Conservation (phyloP, 23 red algal genomes). For the Gracilariopsis chorda region DNA sequence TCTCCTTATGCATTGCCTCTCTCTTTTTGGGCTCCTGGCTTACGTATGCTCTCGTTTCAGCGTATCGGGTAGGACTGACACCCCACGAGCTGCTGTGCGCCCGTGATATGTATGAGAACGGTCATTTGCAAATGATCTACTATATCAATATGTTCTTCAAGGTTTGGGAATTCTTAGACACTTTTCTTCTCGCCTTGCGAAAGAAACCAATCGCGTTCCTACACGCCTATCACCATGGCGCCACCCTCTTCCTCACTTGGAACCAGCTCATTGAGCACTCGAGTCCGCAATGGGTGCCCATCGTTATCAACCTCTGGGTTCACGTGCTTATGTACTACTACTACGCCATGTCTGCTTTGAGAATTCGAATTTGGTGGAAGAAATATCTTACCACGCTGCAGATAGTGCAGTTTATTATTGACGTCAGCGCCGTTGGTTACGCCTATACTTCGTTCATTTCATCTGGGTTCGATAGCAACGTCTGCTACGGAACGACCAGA, state of each 20-base stretch:
- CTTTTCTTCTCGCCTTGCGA: conserved; percentile 84
- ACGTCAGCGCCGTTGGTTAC: conserved; percentile 75
- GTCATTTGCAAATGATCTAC: conserved; percentile 94
- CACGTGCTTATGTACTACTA: conserved; percentile 99
- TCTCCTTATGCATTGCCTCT: conserved; percentile 65
- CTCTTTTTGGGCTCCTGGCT: conserved; percentile 76
- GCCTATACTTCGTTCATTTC: conserved; percentile 79
- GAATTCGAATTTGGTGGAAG: conserved; percentile 92
- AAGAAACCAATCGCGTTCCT: conserved; percentile 90
- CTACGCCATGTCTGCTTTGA: conserved; percentile 89
- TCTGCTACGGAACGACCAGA: conserved; percentile 86
- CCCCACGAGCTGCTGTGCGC: conserved; percentile 83
- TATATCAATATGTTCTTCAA: conserved; percentile 98
- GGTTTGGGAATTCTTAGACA: conserved; percentile 95
- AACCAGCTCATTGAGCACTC: conserved; percentile 93
- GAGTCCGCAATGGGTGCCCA: conserved; percentile 94
- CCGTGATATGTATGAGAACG: conserved; percentile 74
- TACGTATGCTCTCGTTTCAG: conserved; percentile 45
- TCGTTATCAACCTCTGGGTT: conserved; percentile 94
- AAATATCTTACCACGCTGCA: conserved; percentile 92
- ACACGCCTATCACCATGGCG: conserved; percentile 95
- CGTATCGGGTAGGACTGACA: conserved; percentile 22
- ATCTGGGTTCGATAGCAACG: conserved; percentile 62
- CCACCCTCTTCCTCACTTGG: conserved; percentile 93
- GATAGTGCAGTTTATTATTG: conserved; percentile 92